These are phyloP conservation scores for Mrakia gelida DNA, from an alignment of 768 basidiomycete genomes.

Conservation along the genomic window DNA sequence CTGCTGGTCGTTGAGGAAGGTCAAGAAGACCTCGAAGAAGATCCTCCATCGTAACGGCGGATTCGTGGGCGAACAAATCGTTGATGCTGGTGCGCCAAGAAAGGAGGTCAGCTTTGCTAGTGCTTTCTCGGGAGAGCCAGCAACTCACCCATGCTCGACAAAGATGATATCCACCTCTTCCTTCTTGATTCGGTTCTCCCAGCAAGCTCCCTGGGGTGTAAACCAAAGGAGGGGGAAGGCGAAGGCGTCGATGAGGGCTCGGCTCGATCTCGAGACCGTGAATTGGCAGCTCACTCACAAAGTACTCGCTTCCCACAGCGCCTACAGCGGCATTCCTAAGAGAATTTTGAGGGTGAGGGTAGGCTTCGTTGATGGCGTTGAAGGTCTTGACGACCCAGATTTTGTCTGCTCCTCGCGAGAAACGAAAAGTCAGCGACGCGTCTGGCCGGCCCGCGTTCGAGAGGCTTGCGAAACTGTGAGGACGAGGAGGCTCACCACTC, in stretches of 20 bases:
- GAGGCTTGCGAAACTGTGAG: no score
- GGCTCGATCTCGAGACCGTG: no score
- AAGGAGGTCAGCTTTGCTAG: not conserved
- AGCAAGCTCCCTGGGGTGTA: not conserved
- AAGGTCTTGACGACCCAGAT: constrained; percentile 12
- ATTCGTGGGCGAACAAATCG: not conserved
- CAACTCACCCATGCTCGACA: constrained; percentile 5
- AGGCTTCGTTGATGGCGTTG: not conserved
- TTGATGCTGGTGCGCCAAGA: not conserved
- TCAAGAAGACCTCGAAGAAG: constrained; percentile 1
- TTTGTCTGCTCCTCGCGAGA: not conserved
- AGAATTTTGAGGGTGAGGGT: not conserved
- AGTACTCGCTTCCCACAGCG: not conserved
- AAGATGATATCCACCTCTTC: constrained; percentile 3
- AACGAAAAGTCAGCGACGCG: not conserved
- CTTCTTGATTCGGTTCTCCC: constrained; percentile 8
- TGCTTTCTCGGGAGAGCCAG: no score
- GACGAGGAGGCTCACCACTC: not conserved
- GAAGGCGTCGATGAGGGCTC: not conserved
- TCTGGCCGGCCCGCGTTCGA: no score
- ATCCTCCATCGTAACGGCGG: not conserved
- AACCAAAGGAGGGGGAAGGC: no score
- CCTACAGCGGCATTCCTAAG: not conserved
- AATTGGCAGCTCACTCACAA: not conserved
- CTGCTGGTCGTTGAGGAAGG: not conserved